Evolutionary conservation across 1,139 yeast genomes (phyloP), one percentile per base, ranked within the genome.

Genomic region (Arxiozyma heterogenica): DNA sequence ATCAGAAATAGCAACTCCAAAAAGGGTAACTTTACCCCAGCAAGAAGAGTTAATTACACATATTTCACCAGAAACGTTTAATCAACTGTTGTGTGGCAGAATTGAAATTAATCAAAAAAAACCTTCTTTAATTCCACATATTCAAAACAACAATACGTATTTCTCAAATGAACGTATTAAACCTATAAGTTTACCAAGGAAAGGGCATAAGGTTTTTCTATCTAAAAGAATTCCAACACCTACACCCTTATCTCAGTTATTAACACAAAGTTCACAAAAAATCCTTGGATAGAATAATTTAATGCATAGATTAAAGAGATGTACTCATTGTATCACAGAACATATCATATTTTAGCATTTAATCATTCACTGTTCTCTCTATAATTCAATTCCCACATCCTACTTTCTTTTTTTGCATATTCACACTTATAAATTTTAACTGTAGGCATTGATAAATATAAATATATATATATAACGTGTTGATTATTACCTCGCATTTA

Each of bases 221-320:
- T 15, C 30, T 15, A 45, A 46, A 46, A 53, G 55, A 39, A 50
- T 60, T 11, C 51, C 51, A 49, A 58, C 54, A 23, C 66, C 67
- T 4, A 64, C 66, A 20, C 66, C 66, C n/a, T 47, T 60, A 18
- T 55, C 65, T 21, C 50, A 53, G 20, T 42, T 55, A 21, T 47
- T 54, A 15, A 21, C 50, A 21, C 50, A 12, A 8, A 34, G n/a
- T 2, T 34, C 39, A 15, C 11, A 34, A 34, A 34, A 15, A 8
- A 34, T 15, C 6, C 2, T 15, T 34, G n/a, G n/a, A 12, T 34
- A 34, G n/a, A 34, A 12, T 15, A 34, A 12, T 11, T 34, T 8
- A 34, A 34, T 9, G 39, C 4, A 34, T 34, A 15, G 39, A 34
- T 34, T 6, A 34, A 34, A 34, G 6, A 34, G 5, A 15, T 34